These are phyloP conservation scores for Fusarium oxysporum DNA, from an alignment of 2,329 filamentous ascomycete genomes.

Conservation along the genomic window DNA sequence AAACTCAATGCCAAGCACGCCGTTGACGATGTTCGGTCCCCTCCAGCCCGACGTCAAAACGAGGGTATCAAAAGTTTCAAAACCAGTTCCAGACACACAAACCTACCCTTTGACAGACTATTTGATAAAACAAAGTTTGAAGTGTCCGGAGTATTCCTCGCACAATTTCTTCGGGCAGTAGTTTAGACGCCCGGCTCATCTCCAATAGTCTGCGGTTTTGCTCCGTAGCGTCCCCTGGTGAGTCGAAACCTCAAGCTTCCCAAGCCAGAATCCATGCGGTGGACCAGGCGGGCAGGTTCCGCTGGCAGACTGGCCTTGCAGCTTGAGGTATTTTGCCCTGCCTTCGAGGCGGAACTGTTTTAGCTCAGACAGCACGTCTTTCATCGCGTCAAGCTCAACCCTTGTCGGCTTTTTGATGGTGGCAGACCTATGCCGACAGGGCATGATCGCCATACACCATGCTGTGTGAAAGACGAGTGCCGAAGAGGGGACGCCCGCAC, in stretches of 20 bases:
- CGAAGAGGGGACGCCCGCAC: slow-evolving; percentile 60
- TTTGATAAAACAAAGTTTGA: background rate
- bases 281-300: slow-evolving; percentile 26
- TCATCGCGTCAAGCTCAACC: slow-evolving; percentile 53
- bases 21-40: background rate
- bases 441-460: slow-evolving; percentile 63
- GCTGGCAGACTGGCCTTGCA: slow-evolving; percentile 18
- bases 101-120: too few relatives aligned
- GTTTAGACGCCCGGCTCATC: slow-evolving; percentile 11
- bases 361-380: slow-evolving; percentile 57
- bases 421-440: slow-evolving; percentile 29
- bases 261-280: slow-evolving; percentile 54
- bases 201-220: slow-evolving; percentile 16
- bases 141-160: background rate
- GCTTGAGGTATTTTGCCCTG: slow-evolving; percentile 43
- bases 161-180: background rate
- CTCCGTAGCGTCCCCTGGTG: slow-evolving; percentile 5
- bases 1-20: background rate
- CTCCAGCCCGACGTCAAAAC: background rate
- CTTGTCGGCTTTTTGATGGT: slow-evolving; percentile 44
- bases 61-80: background rate
- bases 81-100: background rate
- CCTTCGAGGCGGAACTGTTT: slow-evolving; percentile 54
- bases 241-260: slow-evolving; percentile 41
- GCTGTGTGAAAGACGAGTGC: slow-evolving; percentile 62